Evolutionary conservation across 441 rosid species (phyloP).

Genomic region (Eutrema salsugineum): DNA sequence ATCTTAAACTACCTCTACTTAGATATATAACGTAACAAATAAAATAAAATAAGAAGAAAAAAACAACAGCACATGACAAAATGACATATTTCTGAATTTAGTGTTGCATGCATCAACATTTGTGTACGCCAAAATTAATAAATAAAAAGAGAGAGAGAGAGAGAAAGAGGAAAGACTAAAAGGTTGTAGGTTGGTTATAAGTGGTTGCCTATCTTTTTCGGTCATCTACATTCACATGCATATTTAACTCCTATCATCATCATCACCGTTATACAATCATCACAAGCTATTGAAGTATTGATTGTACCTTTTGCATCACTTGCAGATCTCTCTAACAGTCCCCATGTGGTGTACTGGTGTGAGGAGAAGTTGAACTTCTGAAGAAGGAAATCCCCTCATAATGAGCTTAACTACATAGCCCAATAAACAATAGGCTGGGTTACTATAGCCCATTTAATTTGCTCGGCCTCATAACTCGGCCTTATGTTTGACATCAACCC

Average conservation of each 20-base stretch:
- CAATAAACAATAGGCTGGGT: neutral
- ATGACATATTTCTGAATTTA: neutral
- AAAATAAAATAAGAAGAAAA: neutral
- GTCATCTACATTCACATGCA: conserved; percentile 28
- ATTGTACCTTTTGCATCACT: neutral
- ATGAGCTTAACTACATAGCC: neutral
- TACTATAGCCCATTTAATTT: neutral
- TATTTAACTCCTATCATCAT: neutral
- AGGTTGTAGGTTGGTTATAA: conserved; percentile 14
- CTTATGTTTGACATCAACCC: too few species aligned
- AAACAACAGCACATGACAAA: neutral
- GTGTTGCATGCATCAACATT: neutral
- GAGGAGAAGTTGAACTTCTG: neutral
- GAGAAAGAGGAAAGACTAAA: neutral
- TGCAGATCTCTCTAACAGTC: neutral
- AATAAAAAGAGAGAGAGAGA: neutral
- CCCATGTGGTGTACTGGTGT: neutral
- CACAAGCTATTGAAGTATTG: too few species aligned
- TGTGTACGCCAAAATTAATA: conserved; percentile 1
- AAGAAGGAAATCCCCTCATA: neutral
- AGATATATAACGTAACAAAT: neutral
- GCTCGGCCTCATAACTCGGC: neutral
- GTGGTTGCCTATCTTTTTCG: conserved; percentile 24
- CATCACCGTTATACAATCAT: neutral
- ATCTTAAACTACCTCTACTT: too few species aligned